phyloP scores from a whole-genome alignment of 2,329 filamentous ascomycete species.

The Phialophora macrospora region DNA sequence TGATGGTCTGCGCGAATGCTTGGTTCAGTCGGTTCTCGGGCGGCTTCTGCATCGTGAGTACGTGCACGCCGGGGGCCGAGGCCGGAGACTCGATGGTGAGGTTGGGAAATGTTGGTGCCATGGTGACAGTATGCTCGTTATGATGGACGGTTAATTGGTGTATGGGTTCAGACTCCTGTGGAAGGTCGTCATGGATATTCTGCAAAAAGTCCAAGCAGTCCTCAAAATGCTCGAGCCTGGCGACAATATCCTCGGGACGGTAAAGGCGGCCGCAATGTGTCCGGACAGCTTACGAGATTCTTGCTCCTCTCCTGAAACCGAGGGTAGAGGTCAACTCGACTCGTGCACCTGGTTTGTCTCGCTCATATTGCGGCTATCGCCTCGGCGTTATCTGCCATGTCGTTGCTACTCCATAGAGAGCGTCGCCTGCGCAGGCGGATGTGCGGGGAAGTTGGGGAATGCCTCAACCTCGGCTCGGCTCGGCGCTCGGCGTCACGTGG shows the following conservation, averaged over 20 bases:
- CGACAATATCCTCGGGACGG: not conserved
- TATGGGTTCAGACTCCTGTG: not conserved
- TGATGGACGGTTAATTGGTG: not conserved
- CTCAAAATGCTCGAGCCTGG: not conserved
- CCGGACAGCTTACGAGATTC: not conserved
- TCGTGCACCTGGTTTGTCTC: not conserved
- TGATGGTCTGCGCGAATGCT: slow-evolving; percentile 59
- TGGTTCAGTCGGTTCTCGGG: slow-evolving; percentile 61
- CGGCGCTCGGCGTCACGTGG: too few species aligned
- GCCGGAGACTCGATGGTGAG: slow-evolving; percentile 35
- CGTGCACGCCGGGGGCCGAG: slow-evolving; percentile 49
- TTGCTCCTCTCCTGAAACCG: not conserved
- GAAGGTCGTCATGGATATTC: not conserved
- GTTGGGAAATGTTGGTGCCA: slow-evolving; percentile 34
- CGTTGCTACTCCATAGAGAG: not conserved
- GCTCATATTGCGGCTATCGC: not conserved
- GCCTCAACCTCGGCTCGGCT: not conserved
- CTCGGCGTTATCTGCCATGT: not conserved
- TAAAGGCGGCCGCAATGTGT: not conserved
- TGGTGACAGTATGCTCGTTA: not conserved
- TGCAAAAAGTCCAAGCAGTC: too few species aligned
- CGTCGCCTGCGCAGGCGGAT: not conserved
- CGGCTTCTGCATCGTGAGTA: slow-evolving; percentile 60
- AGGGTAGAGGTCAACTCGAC: slow-evolving; percentile 1
- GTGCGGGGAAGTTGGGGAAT: slow-evolving; percentile 9